A percentile compares a stretch with the other conserved stretches of the same genome.
Conservation (phyloP, 2,329 filamentous ascomycete genomes). For the Xylaria multiplex region DNA sequence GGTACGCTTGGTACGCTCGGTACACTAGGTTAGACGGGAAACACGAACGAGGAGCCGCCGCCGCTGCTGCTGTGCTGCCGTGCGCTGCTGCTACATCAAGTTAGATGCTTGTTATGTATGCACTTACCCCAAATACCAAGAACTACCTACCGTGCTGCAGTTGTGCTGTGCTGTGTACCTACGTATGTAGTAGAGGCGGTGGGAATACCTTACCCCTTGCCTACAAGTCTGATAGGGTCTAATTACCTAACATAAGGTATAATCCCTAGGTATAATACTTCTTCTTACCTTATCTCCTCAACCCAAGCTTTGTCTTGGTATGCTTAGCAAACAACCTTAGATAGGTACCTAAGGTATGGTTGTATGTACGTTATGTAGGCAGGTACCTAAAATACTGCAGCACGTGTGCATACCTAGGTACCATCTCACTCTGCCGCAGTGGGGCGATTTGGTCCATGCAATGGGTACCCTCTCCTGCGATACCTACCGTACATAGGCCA, state of each 20-base stretch:
- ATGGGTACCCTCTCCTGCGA: background rate
- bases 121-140: constrained; percentile 17
- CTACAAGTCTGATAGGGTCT: no score
- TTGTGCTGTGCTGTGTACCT: no score
- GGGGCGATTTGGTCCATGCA: background rate
- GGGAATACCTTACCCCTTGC: no score
- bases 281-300: no score
- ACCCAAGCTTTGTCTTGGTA: no score
- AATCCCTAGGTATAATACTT: no score
- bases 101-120: background rate
- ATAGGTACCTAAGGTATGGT: background rate
- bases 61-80: background rate
- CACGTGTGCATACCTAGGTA: constrained; percentile 1
- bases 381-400: background rate
- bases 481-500: background rate
- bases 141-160: background rate
- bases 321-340: no score
- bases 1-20: no score
- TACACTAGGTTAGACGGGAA: background rate
- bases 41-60: constrained; percentile 26
- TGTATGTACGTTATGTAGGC: no score
- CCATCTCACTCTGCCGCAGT: constrained; percentile 4
- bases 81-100: background rate
- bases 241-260: background rate
- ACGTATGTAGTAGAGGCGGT: no score